Evolutionary conservation across 768 basidiomycete species (phyloP), one percentile per base, ranked within the genome.

Genomic region (Fistulinella prunicolor): DNA sequence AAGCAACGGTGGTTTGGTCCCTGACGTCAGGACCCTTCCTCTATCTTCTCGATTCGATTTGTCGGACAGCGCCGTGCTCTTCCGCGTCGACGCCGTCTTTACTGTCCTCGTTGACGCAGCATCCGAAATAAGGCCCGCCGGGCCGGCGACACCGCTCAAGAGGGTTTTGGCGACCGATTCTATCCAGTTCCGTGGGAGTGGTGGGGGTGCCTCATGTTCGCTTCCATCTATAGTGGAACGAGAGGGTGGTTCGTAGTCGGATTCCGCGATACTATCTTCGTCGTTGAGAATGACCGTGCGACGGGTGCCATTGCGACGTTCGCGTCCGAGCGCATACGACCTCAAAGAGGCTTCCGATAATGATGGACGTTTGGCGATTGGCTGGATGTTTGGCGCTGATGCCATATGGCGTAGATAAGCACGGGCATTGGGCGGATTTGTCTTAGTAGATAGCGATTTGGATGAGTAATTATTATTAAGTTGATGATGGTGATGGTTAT

Each of bases 361-460:
- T 6, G 68, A 56, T 13, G 68, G 63, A 12, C 62, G 70, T 39
- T 67, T 69, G 17, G 41, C 50, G 34, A 69, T 57, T 14, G 66
- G 68, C 17, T 68, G 64, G 24, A 78, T 75, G 50, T 72, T 71
- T 24, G 76, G 76, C 20, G 75, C 69, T 20, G 87, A 89, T 1
- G 79, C 79, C 73, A 90, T 87, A 61, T 89, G 86, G 26, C 86
- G 80, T 10, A 90, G 76, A 59, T 87, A 83, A 6, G 81, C 79
- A 4, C 78, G 77, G 3, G 86, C 85, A 43, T 79, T 78, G 21
- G 78, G 74, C 20, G 51, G 52, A 50, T 65, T 55, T 47, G 49
- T 46, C 49, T 59, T 64, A 48, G 44, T 47, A 35, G 46, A 39
- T 35, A 54, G 32, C 29, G 58, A 39, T 38, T 60, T 57, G 43